A percentile compares a stretch with the other conserved stretches of the same genome.
Evolutionary conservation across 1,284 basidiomycete species (phyloP).

Genomic region (Mycocalia duriaeana): DNA sequence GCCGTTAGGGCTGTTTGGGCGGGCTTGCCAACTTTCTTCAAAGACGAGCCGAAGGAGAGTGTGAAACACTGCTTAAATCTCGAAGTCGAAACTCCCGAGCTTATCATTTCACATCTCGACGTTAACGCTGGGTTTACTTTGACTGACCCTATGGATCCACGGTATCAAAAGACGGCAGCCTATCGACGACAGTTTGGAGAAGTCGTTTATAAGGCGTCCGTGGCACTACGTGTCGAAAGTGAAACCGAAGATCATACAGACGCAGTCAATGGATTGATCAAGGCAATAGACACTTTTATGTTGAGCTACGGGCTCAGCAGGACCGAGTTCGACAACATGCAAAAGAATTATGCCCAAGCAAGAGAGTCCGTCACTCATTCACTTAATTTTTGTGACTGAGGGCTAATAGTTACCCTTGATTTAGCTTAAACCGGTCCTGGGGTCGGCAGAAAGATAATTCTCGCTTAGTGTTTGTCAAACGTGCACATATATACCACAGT

Average conservation of each 20-base stretch:
- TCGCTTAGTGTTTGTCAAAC: constrained; percentile 72
- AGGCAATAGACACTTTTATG: constrained; percentile 71
- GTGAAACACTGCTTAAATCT: constrained; percentile 52
- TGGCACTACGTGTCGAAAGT: constrained; percentile 52
- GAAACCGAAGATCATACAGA: constrained; percentile 90
- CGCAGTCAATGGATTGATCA: constrained; percentile 68
- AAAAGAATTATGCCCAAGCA: constrained; percentile 65
- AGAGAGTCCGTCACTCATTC: constrained; percentile 51
- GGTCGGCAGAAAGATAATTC: constrained; percentile 72
- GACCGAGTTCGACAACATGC: constrained; percentile 53
- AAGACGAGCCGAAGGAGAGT: constrained; percentile 56
- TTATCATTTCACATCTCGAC: constrained; percentile 58
- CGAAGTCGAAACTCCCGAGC: constrained; percentile 58
- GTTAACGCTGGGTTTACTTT: constrained; percentile 76
- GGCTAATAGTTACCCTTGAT: constrained; percentile 4
- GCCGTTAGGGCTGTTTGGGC: constrained; percentile 65
- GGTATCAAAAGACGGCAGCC: constrained; percentile 61
- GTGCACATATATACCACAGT: constrained; percentile 75
- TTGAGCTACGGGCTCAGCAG: constrained; percentile 69
- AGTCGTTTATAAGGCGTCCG: constrained; percentile 68
- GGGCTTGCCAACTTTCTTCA: constrained; percentile 65
- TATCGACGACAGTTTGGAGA: constrained; percentile 70
- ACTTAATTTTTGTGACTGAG: constrained; percentile 5
- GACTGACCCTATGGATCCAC: constrained; percentile 68
- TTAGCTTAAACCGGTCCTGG: constrained; percentile 64